A percentile compares a stretch with the other conserved stretches of the same genome.
Conservation (phyloP, 2,329 filamentous ascomycete genomes). For the Chaetomiaceae sp. region DNA sequence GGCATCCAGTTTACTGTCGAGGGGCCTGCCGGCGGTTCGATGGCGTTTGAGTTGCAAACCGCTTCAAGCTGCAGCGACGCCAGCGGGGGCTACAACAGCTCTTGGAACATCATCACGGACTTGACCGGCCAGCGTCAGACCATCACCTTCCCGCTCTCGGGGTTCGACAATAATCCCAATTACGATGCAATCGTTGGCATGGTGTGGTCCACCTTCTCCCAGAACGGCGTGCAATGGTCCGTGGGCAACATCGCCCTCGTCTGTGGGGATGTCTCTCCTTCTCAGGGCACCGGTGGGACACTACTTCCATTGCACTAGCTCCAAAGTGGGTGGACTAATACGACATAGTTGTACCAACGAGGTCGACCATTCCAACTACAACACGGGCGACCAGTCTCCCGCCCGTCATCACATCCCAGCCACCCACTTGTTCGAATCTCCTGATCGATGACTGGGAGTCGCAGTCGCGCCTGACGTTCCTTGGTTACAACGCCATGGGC, state of each 20-base stretch:
- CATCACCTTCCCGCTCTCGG: conserved; percentile 46
- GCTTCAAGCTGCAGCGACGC: conserved; percentile 17
- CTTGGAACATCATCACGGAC: conserved; percentile 31
- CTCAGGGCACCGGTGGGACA: conserved; percentile 12
- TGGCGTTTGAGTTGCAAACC: conserved; percentile 47
- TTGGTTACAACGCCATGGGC: conserved; percentile 56
- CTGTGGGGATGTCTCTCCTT: conserved; percentile 37
- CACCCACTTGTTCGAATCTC: conserved; percentile 27
- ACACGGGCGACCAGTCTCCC: conserved; percentile 12
- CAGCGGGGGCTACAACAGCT: conserved; percentile 20
- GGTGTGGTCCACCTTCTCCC: conserved; percentile 26
- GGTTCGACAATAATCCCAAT: conserved; percentile 46
- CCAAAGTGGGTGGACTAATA: conserved; percentile 6
- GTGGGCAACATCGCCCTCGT: conserved; percentile 28
- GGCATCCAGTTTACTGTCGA: conserved; percentile 45
- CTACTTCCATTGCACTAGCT: not conserved
- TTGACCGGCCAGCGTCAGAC: conserved; percentile 48
- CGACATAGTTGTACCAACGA: conserved; percentile 7
- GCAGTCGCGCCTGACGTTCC: conserved; percentile 57
- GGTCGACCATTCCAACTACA: conserved; percentile 10
- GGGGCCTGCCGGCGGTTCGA: conserved; percentile 38
- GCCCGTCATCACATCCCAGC: conserved; percentile 17
- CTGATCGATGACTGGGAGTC: conserved; percentile 56
- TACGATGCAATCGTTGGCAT: conserved; percentile 38
- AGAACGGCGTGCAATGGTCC: conserved; percentile 21